Evolutionary conservation across 139 green algal genomes (phyloP), one percentile per base, ranked within the genome.

Genomic region (Gonium pectorale): DNA sequence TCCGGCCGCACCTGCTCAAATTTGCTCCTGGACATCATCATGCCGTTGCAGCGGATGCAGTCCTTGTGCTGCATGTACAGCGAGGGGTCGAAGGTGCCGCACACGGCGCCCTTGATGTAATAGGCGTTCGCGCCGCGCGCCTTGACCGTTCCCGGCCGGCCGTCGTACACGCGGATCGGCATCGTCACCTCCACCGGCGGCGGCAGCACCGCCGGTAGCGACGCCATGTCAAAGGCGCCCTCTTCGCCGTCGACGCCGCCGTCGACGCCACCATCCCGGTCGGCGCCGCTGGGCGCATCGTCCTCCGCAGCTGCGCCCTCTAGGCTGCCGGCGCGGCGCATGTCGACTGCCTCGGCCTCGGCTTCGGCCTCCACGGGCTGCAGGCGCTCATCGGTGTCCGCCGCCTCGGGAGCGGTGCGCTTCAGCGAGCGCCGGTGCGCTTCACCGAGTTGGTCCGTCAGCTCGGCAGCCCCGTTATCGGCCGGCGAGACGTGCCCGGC

Each of bases 1-100:
- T n/a, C 27, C 41, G 11, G n/a, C n/a, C 73, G 7, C 41, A 83
- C 77, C 77, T 73, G 73, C 29, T 83, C 77, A 73, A 83, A 83
- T 60, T 73, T 44, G 77, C 77, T 83, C 38, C 77, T 69, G 62
- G 62, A 74, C 31, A 83, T 35, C 11, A 52, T 9, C 21, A 8
- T 19, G 77, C 77, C 77, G 19, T 62, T 24, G 77, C 73, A 83
- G 0, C 41, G 60, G 37, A 83, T 83, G 77, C 77, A 83, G 43
- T 83, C 77, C 43, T 64, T 49, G 19, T 43, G 60, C 43, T 11
- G 49, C 38, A 83, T 41, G 59, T 83, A 83, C 11, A 73, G 60
- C 62, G 29, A 3, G 38, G 77, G 77, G 22, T 74, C 41, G 33
- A 83, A 83, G 40, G 71, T 9, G 33, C 75, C 75, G 21, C 62